Percentiles rank a stretch among this genome's conserved stretches.
Conservation (phyloP, 2,329 filamentous ascomycete species). For the Clonostachys byssicola region DNA sequence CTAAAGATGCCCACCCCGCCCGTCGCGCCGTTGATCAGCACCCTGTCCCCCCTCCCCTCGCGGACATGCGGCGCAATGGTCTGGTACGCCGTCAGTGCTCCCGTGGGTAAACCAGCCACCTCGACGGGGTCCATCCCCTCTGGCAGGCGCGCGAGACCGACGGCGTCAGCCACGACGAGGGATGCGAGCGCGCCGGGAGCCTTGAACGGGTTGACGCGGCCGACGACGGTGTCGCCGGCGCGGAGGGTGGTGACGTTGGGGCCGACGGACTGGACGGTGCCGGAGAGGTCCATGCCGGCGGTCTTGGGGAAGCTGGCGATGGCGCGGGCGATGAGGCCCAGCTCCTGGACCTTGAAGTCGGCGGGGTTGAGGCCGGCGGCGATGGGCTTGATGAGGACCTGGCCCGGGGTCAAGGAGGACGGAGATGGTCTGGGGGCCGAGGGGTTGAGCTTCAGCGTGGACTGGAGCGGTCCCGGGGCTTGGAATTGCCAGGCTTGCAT, state of each 20-base stretch:
- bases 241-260: slow-evolving; percentile 18
- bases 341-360: slow-evolving; percentile 42
- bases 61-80: slow-evolving; percentile 40
- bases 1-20: slow-evolving; percentile 59
- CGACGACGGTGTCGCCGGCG: slow-evolving; percentile 38
- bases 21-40: slow-evolving; percentile 64
- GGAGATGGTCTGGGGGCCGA: slow-evolving; percentile 9
- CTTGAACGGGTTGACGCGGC: slow-evolving; percentile 18
- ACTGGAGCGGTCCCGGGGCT: slow-evolving; percentile 14
- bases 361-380: slow-evolving; percentile 40
- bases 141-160: slow-evolving; percentile 29
- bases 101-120: slow-evolving; percentile 36
- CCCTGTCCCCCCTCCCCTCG: slow-evolving; percentile 49
- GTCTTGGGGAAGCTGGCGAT: slow-evolving; percentile 29
- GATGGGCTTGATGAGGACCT: slow-evolving; percentile 37
- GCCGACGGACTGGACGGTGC: slow-evolving; percentile 33
- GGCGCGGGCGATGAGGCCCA: slow-evolving; percentile 27
- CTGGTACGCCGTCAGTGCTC: slow-evolving; percentile 44
- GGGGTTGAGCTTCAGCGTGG: slow-evolving; percentile 12
- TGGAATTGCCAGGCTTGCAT: slow-evolving; percentile 22
- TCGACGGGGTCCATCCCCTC: slow-evolving; percentile 30
- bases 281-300: slow-evolving; percentile 46
- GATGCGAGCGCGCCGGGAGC: slow-evolving; percentile 36
- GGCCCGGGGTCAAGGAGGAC: slow-evolving; percentile 12
- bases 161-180: slow-evolving; percentile 27